Base-by-base conservation (phyloP, 805 yeast genomes). In the Candida odintsovae region DNA sequence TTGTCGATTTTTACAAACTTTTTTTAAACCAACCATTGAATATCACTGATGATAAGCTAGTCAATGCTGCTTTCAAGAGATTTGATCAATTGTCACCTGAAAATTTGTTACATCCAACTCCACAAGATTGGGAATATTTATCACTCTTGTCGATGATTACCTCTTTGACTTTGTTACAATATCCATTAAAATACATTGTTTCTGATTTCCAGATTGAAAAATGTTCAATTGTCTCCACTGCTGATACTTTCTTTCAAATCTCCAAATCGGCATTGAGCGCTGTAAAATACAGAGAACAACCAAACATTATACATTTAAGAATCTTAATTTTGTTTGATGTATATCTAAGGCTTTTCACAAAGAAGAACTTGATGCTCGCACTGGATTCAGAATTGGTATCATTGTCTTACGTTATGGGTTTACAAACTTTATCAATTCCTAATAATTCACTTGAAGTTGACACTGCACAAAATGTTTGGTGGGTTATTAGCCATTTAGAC, bases 401-500 rank as follows among this genome's bases (percentile, higher is more conserved):
- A 19, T 50, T 56, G 52, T 52, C 58, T 0, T 56, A 56, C 23
- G 48, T 48, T 9, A 46, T 56, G 11, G 54, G 55, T 1, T 28
- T 56, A 7, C 61, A 56, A 33, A 49, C 52, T 3, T 46, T 47
- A 22, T 47, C 48, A 29, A 53, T 50, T 8, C 58, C 59, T 2
- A 50, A 55, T 31, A 53, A 53, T 23, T 39, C 53, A 1, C 33
- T 53, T 20, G 61, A 56, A 18, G 20, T 49, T 18, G 58, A 55
- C 26, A 33, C 43, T 2, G 38, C 53, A 6, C 53, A 52, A 13
- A 49, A 44, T 35, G 38, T 54, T 1, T 57, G 61, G 61, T 57
- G 61, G 61, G 43, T 51, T 26, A 45, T 57, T 3, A 52, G 58
- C 28, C 54, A 49, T 31, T 47, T 52, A 29, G 61, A 57, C 31